Base-by-base conservation (phyloP, 441 rosid genomes). In the Adansonia grandidieri region DNA sequence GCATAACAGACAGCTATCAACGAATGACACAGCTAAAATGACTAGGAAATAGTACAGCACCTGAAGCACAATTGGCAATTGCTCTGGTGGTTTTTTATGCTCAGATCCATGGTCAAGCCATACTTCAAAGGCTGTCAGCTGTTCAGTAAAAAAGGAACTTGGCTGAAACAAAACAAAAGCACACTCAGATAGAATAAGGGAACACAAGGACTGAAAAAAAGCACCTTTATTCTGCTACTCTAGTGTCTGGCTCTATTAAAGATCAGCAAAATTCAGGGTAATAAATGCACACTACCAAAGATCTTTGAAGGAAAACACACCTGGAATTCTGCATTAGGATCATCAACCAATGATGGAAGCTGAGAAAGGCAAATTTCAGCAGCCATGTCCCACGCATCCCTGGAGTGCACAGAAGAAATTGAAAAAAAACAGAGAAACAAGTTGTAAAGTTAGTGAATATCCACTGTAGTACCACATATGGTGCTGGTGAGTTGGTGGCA, bases 361-460 rank as follows among this genome's bases (percentile, higher is more conserved):
- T 91, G 98, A 80, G 97, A 93, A 77, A 97, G 99, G 86, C 99
- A 97, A 85, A 95, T 97, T 90, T 97, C 99, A 81, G 99, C 98
- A 84, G 99, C 99, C 99, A 95, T 95, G 85, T 94, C 99, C 99
- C 99, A 97, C 61, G 98, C 98, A 92, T 97, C 99, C 99, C 99
- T 97, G 82, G 74, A 82, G 78, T 61, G 77, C 57, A 77, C 45
- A 81, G 40, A 75, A 77, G 48, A 54, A 51, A 48, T 51, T 22
- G 77, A 83, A 70, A 88, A 56, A 85, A 56, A 68, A 71, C 71
- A 79, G 61, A 48, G 56, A 67, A 83, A 48, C 71, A 42, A 70
- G 65, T 56, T 70, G 76, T 42, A 83, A 45, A 63, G 77, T 73
- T 60, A 86, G 83, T 50, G 73, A 22, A 76, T 42, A 71, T 73